Conservation (phyloP, 2,329 filamentous ascomycete genomes). For the Colletotrichum sp. region DNA sequence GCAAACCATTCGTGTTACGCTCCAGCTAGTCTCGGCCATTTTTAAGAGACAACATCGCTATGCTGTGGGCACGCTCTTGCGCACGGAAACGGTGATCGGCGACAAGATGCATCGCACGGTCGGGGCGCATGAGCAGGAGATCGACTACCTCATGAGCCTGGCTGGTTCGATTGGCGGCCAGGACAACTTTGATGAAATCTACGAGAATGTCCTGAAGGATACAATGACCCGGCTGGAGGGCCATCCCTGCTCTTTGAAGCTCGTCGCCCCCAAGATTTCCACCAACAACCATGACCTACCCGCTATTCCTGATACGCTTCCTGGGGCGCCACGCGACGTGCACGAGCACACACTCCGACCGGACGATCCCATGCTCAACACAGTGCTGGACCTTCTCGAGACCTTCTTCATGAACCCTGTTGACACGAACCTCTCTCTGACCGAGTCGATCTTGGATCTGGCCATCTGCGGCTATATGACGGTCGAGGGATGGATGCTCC, state of each 20-base stretch:
- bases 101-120: slow-evolving; percentile 65
- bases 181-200: slow-evolving; percentile 73
- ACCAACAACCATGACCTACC: slow-evolving; percentile 62
- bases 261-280: slow-evolving; percentile 66
- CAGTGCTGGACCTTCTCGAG: slow-evolving; percentile 72
- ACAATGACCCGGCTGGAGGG: slow-evolving; percentile 70
- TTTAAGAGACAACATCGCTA: slow-evolving; percentile 88
- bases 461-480: slow-evolving; percentile 84
- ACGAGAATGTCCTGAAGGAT: slow-evolving; percentile 74
- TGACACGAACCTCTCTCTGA: slow-evolving; percentile 87
- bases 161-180: slow-evolving; percentile 72
- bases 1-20: slow-evolving; percentile 87
- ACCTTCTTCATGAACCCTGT: slow-evolving; percentile 90
- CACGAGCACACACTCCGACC: slow-evolving; percentile 64
- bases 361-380: slow-evolving; percentile 67
- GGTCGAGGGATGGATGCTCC: slow-evolving; percentile 88
- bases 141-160: slow-evolving; percentile 72
- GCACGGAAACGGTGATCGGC: slow-evolving; percentile 63
- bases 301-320: slow-evolving; percentile 58
- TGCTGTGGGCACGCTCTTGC: slow-evolving; percentile 77
- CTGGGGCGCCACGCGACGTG: slow-evolving; percentile 65
- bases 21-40: slow-evolving; percentile 86
- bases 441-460: slow-evolving; percentile 80
- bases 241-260: slow-evolving; percentile 72
- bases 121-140: slow-evolving; percentile 76